Evolutionary conservation across 2,329 filamentous ascomycete genomes (phyloP).

Genomic region (Colletotrichum liaoningense): DNA sequence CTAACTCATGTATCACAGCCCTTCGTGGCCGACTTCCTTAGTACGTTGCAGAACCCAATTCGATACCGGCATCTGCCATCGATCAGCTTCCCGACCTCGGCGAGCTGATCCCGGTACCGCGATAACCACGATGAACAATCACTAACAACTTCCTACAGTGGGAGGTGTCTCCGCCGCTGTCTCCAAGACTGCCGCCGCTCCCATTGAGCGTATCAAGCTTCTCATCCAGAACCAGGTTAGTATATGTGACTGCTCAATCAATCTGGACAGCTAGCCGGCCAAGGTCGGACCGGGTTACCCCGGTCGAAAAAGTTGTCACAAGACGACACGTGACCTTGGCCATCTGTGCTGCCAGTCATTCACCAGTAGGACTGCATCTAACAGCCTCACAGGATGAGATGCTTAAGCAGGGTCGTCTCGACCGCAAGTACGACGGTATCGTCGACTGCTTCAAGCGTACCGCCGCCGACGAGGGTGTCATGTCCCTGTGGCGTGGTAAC

Average conservation of each 20-base stretch:
- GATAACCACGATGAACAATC: neutral
- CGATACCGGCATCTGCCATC: neutral
- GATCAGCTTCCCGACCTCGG: neutral
- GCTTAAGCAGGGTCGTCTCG: constrained; percentile 98
- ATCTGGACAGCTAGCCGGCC: constrained; percentile 14
- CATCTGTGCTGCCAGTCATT: neutral
- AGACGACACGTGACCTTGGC: constrained; percentile 25
- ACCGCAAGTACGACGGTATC: constrained; percentile 96
- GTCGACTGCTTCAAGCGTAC: constrained; percentile 95
- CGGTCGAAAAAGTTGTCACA: neutral
- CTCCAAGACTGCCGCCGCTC: constrained; percentile 99
- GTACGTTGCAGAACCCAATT: constrained; percentile 72
- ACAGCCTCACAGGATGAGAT: constrained; percentile 88
- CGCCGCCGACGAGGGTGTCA: constrained; percentile 88
- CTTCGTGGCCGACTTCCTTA: constrained; percentile 98
- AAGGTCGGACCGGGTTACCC: constrained; percentile 12
- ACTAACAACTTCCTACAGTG: constrained; percentile 70
- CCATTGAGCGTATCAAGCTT: constrained; percentile 99
- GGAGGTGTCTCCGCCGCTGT: constrained; percentile 99
- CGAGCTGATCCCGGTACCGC: neutral
- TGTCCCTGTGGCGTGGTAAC: constrained; percentile 99
- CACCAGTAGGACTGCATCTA: constrained; percentile 37
- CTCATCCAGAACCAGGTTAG: constrained; percentile 99
- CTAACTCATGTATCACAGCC: constrained; percentile 68
- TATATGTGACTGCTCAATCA: constrained; percentile 38